Conservation (phyloP, 257 asterid species). For the Solanum verrucosum region DNA sequence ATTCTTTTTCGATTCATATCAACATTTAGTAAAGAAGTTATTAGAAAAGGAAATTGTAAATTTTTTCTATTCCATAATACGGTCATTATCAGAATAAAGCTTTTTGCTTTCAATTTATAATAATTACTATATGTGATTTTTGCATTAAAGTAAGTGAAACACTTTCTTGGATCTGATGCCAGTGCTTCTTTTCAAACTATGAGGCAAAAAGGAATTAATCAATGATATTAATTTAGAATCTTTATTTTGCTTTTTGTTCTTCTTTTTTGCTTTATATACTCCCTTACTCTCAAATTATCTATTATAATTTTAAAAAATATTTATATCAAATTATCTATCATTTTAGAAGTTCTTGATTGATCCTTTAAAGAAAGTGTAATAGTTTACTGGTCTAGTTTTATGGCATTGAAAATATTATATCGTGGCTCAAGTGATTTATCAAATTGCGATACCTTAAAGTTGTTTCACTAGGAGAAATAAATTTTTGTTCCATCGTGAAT, state of each 20-base stretch:
- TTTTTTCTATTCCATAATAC: neutral
- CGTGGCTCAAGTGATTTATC: neutral
- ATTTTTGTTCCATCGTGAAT: too few species aligned
- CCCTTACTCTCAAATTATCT: neutral
- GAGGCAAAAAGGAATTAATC: neutral
- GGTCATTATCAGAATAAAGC: neutral
- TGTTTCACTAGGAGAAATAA: neutral
- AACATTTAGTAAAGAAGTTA: too few species aligned
- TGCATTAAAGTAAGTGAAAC: conserved; percentile 74
- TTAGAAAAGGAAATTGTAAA: neutral
- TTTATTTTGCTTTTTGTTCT: neutral
- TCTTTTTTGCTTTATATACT: neutral
- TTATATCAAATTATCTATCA: too few species aligned
- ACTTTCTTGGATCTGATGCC: conserved; percentile 57
- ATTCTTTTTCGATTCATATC: too few species aligned
- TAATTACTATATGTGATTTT: conserved; percentile 16
- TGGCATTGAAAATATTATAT: neutral
- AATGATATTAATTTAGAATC: neutral
- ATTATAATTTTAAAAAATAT: too few species aligned
- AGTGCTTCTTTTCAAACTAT: neutral
- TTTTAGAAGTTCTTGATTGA: neutral
- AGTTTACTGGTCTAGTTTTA: neutral
- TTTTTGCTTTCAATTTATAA: neutral
- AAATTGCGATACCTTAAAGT: neutral
- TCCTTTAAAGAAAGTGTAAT: neutral